Percentiles rank a stretch among this genome's conserved stretches.
Conservation (phyloP, 1,284 basidiomycete species). For the Coniferiporia sulphurascens region DNA sequence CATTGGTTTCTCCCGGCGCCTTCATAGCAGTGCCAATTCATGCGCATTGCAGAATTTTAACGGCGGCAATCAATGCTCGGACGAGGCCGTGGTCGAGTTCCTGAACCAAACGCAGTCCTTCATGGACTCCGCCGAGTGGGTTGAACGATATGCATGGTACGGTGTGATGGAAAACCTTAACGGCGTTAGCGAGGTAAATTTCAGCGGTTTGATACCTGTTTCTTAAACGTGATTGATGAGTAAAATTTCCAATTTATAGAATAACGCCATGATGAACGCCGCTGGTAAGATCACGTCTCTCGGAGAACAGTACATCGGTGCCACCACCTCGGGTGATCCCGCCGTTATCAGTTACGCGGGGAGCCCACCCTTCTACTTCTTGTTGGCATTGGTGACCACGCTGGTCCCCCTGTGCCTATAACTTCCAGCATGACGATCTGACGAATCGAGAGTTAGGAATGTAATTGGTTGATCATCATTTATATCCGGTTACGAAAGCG, state of each 20-base stretch:
- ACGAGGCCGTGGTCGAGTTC: conserved; percentile 33
- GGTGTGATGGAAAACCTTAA: conserved; percentile 36
- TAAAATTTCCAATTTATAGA: conserved; percentile 19
- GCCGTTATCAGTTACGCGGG: neutral
- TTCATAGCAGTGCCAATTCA: neutral
- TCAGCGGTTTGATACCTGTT: too few species aligned
- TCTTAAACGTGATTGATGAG: neutral
- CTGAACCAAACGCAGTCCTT: conserved; percentile 38
- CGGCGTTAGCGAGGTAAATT: conserved; percentile 28
- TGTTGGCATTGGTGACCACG: neutral
- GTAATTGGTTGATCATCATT: neutral
- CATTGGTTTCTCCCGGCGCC: neutral
- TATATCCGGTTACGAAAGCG: too few species aligned
- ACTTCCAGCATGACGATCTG: neutral
- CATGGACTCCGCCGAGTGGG: conserved; percentile 38
- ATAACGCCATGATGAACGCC: conserved; percentile 29
- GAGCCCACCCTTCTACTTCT: neutral
- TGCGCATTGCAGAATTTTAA: conserved; percentile 31
- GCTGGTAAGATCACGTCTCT: conserved; percentile 29
- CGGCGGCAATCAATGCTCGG: conserved; percentile 31
- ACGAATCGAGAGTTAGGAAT: neutral
- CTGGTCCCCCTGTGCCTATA: neutral
- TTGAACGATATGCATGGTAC: conserved; percentile 45
- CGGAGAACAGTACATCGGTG: conserved; percentile 33
- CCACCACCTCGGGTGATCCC: conserved; percentile 1